These are phyloP conservation scores for Mycena citricolor DNA, from an alignment of 1,284 basidiomycete genomes.

Conservation along the genomic window DNA sequence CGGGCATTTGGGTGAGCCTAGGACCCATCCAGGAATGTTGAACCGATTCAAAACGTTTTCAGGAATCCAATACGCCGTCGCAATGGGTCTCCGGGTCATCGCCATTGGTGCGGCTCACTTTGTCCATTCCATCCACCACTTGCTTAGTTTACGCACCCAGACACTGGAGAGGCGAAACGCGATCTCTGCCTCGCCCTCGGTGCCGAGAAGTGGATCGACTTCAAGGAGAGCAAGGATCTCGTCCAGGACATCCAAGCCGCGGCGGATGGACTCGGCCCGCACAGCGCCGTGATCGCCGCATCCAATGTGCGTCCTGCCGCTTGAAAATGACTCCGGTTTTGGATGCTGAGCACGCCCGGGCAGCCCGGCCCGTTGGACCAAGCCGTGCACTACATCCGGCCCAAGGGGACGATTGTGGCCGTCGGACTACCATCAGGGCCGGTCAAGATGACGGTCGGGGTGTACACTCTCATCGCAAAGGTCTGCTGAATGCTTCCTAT, in stretches of 20 bases:
- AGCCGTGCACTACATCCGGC: slow-evolving; percentile 62
- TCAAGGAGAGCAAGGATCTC: slow-evolving; percentile 52
- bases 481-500: slow-evolving; percentile 29
- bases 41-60: slow-evolving; percentile 22
- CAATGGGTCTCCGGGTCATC: slow-evolving; percentile 66
- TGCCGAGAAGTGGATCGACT: slow-evolving; percentile 73
- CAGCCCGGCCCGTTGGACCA: slow-evolving; percentile 59
- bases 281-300: slow-evolving; percentile 61
- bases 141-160: slow-evolving; percentile 29
- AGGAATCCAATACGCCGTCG: slow-evolving; percentile 67
- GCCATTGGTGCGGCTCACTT: slow-evolving; percentile 52
- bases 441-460: slow-evolving; percentile 44
- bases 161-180: slow-evolving; percentile 67
- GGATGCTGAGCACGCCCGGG: background rate
- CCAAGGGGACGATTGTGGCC: slow-evolving; percentile 56
- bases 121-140: background rate
- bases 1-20: slow-evolving; percentile 51
- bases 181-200: slow-evolving; percentile 59
- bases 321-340: slow-evolving; percentile 1
- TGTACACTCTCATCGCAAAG: slow-evolving; percentile 60
- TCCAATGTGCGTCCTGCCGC: slow-evolving; percentile 35
- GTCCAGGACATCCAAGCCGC: slow-evolving; percentile 52
- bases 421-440: slow-evolving; percentile 55
- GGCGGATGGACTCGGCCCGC: slow-evolving; percentile 63
- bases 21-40: background rate